Evolutionary conservation across 163 green algal genomes (phyloP).

Genomic region (Volvox carteri): DNA sequence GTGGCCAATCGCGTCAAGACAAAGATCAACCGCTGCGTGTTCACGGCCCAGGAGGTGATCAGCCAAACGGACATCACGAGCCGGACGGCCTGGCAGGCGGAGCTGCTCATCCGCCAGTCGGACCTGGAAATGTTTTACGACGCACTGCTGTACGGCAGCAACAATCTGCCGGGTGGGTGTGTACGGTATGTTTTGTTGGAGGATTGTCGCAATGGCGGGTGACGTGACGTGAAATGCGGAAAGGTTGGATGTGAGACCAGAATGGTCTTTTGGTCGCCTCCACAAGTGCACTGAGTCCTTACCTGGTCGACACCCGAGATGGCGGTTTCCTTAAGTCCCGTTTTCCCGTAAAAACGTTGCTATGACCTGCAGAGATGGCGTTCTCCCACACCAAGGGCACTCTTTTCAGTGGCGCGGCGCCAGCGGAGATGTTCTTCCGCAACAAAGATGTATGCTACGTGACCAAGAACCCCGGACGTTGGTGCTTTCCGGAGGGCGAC

Average conservation of each 20-base stretch:
- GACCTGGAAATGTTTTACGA: constrained; percentile 60
- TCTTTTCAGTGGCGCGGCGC: constrained; percentile 29
- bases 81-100: neutral
- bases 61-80: constrained; percentile 26
- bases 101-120: constrained; percentile 48
- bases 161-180: constrained; percentile 47
- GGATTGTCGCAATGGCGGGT: too few species aligned
- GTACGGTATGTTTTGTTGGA: too few species aligned
- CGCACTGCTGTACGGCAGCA: constrained; percentile 52
- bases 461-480: neutral
- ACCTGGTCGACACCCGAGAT: too few species aligned
- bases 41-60: constrained; percentile 52
- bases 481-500: constrained; percentile 54
- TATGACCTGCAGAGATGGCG: constrained; percentile 53
- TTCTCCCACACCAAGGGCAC: constrained; percentile 53
- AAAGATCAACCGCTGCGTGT: constrained; percentile 52
- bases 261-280: too few species aligned
- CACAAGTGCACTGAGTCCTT: too few species aligned
- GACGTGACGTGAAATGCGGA: too few species aligned
- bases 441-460: constrained; percentile 47
- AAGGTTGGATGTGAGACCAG: too few species aligned
- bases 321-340: too few species aligned
- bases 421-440: constrained; percentile 54
- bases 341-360: too few species aligned
- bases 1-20: constrained; percentile 58